phyloP scores from a whole-genome alignment of 2,329 filamentous ascomycete genomes.

The Aspergillus calidoustus region DNA sequence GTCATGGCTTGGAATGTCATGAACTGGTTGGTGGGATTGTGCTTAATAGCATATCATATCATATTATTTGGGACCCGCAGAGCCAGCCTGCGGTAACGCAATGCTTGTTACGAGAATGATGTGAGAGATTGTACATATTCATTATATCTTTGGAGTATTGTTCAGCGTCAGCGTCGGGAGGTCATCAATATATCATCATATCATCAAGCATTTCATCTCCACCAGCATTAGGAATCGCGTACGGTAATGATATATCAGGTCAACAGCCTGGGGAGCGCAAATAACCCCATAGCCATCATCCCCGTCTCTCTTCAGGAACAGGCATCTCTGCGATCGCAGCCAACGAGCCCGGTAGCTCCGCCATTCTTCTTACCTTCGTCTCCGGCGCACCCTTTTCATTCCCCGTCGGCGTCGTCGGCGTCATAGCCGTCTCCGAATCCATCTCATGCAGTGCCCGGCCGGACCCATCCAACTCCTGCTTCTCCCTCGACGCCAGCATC shows the following conservation, averaged over 20 bases:
- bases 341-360: constrained; percentile 11
- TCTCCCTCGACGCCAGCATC: constrained; percentile 19
- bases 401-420: background rate
- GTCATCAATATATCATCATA: constrained; percentile 18
- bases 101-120: constrained; percentile 16
- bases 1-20: constrained; percentile 6
- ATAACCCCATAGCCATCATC: background rate
- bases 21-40: constrained; percentile 4
- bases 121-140: constrained; percentile 18
- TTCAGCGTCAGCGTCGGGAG: constrained; percentile 28
- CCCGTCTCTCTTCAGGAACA: background rate
- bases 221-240: constrained; percentile 1
- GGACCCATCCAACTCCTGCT: constrained; percentile 19
- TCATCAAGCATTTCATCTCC: constrained; percentile 2
- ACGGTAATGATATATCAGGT: background rate
- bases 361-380: background rate
- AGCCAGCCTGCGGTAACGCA: constrained; percentile 15
- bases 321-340: constrained; percentile 9
- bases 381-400: background rate
- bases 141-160: constrained; percentile 21
- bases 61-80: constrained; percentile 14
- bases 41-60: constrained; percentile 12
- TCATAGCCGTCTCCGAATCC: background rate
- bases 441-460: constrained; percentile 19
- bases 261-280: background rate